phyloP scores from a whole-genome alignment of 345 rosid species.

The Eucalyptus cloeziana region DNA sequence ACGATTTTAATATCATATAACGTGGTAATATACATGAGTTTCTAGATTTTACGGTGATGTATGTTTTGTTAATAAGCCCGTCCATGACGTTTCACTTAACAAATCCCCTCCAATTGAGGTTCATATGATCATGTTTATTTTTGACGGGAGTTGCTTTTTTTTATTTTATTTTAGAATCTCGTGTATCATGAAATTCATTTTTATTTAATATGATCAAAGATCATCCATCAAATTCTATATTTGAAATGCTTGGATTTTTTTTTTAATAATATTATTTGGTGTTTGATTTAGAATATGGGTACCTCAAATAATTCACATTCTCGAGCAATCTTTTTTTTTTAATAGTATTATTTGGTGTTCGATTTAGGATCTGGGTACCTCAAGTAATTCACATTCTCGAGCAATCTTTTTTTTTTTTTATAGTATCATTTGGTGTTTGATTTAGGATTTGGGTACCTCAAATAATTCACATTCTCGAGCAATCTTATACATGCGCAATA shows the following conservation, averaged over 20 bases:
- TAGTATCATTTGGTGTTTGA: accelerated
- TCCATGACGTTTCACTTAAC: no score
- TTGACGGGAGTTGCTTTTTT: accelerated
- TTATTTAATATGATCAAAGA: not conserved
- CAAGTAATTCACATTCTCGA: no score
- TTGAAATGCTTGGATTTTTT: not conserved
- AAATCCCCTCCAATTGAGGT: not conserved
- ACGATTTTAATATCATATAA: no score
- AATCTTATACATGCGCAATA: not conserved
- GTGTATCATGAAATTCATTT: not conserved
- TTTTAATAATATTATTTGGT: no score
- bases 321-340: no score
- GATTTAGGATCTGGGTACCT: no score
- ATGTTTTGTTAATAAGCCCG: no score
- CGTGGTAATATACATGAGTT: not conserved
- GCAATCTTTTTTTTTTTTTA: not conserved
- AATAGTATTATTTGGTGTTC: no score
- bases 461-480: not conserved
- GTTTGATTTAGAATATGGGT: no score
- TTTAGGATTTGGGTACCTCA: accelerated
- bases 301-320: no score
- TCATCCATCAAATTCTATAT: not conserved
- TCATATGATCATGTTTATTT: not conserved
- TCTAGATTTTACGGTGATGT: not conserved
- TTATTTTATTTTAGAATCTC: accelerated